These are phyloP conservation scores for Globisporangium camurandrum DNA, from an alignment of 352 stramenopile species.

Conservation along the genomic window DNA sequence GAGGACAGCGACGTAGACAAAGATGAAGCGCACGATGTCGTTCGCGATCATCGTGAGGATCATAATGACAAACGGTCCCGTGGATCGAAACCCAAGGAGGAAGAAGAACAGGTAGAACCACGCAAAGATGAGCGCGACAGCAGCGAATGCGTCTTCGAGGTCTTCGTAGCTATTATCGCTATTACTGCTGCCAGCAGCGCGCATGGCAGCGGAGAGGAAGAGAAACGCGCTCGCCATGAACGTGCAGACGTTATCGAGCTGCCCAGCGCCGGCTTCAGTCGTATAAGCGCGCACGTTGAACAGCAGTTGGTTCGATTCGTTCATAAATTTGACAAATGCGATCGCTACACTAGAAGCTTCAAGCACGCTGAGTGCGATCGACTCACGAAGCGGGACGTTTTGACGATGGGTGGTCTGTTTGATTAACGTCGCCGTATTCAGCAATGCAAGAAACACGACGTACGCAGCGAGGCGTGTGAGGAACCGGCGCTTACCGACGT, in stretches of 20 bases:
- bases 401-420: slow-evolving; percentile 27
- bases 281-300: slow-evolving; percentile 34
- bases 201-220: slow-evolving; percentile 21
- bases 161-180: no score
- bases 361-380: slow-evolving; percentile 21
- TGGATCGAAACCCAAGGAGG: slow-evolving; percentile 49
- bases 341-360: slow-evolving; percentile 24
- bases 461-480: slow-evolving; percentile 30
- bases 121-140: slow-evolving; percentile 39
- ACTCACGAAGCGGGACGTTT: slow-evolving; percentile 9
- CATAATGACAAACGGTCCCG: slow-evolving; percentile 62
- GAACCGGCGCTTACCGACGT: slow-evolving; percentile 39
- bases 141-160: slow-evolving; percentile 31
- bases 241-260: slow-evolving; percentile 53
- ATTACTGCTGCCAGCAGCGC: slow-evolving; percentile 6
- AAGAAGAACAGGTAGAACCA: slow-evolving; percentile 72
- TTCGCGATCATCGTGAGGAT: slow-evolving; percentile 54
- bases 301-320: slow-evolving; percentile 42
- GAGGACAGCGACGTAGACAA: slow-evolving; percentile 49
- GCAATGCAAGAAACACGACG: slow-evolving; percentile 25
- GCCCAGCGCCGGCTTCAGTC: slow-evolving; percentile 29
- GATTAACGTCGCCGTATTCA: slow-evolving; percentile 43
- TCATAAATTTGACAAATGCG: slow-evolving; percentile 35
- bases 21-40: slow-evolving; percentile 50
- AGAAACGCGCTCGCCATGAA: slow-evolving; percentile 28